These are phyloP conservation scores for Ochromonas danica DNA, from an alignment of 108 stramenopile genomes.

Conservation along the genomic window DNA sequence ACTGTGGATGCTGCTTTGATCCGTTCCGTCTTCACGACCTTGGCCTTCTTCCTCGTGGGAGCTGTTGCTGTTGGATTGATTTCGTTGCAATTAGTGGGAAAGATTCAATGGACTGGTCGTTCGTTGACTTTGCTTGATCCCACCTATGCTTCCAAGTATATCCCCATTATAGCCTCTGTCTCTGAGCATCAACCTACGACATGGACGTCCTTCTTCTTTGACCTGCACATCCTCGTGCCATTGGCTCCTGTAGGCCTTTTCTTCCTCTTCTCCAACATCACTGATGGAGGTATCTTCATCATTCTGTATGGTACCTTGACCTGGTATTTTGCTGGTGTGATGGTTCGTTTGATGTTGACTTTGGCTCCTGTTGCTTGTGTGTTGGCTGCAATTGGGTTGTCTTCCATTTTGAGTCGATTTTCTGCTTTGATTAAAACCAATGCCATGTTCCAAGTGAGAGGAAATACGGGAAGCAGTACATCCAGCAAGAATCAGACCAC, in stretches of 20 bases:
- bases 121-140: conserved; percentile 59
- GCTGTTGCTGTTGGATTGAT: conserved; percentile 56
- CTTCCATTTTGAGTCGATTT: conserved; percentile 71
- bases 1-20: conserved; percentile 50
- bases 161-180: conserved; percentile 61
- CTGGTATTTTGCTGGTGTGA: conserved; percentile 92
- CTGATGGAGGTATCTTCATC: conserved; percentile 77
- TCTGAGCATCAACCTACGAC: conserved; percentile 97
- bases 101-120: conserved; percentile 58
- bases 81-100: conserved; percentile 50
- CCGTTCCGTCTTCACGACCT: conserved; percentile 51
- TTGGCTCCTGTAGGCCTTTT: conserved; percentile 81
- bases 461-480: conserved; percentile 23
- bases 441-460: conserved; percentile 1
- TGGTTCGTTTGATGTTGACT: conserved; percentile 93
- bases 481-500: neutral
- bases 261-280: conserved; percentile 72
- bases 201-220: conserved; percentile 88
- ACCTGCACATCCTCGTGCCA: conserved; percentile 86
- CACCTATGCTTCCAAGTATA: conserved; percentile 82
- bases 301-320: conserved; percentile 80
- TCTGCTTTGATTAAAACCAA: conserved; percentile 36
- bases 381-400: conserved; percentile 81
- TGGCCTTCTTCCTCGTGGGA: conserved; percentile 50
- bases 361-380: conserved; percentile 83